A percentile compares a stretch with the other conserved stretches of the same genome.
These are phyloP conservation scores for Aspergillus sp. DNA, from an alignment of 2,329 filamentous ascomycete genomes.

Conservation along the genomic window DNA sequence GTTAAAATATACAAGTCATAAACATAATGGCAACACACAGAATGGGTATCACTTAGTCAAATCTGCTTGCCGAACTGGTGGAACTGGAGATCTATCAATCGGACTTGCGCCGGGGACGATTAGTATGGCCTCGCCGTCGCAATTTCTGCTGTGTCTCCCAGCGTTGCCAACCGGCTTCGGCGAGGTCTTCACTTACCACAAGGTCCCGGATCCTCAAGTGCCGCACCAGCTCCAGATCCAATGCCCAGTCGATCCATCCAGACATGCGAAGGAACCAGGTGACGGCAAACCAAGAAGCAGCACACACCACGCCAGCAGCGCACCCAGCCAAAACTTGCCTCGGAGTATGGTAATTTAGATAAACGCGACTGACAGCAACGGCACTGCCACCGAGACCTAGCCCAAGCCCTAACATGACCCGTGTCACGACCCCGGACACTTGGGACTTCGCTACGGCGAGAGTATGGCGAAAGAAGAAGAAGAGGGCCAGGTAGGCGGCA, in stretches of 20 bases:
- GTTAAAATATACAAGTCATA: too few relatives aligned
- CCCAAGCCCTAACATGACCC: conserved; percentile 48
- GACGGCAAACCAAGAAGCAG: conserved; percentile 66
- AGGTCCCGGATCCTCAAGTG: conserved; percentile 71
- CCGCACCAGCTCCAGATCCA: conserved; percentile 57
- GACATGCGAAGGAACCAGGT: conserved; percentile 57
- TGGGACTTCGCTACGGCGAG: conserved; percentile 42
- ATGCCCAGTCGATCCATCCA: conserved; percentile 62
- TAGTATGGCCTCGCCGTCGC: conserved; percentile 17
- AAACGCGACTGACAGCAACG: conserved; percentile 76
- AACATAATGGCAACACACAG: not conserved
- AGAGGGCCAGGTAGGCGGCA: conserved; percentile 71
- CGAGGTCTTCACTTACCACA: conserved; percentile 76
- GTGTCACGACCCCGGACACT: conserved; percentile 41
- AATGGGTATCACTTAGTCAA: conserved; percentile 1
- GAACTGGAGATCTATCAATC: conserved; percentile 11
- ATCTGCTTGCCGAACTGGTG: not conserved
- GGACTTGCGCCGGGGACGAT: conserved; percentile 16
- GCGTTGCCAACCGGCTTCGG: conserved; percentile 86
- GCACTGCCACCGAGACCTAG: conserved; percentile 53
- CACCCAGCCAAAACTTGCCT: conserved; percentile 78
- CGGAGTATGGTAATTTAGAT: conserved; percentile 84
- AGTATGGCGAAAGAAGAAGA: conserved; percentile 71
- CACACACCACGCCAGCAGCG: conserved; percentile 60
- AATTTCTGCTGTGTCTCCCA: conserved; percentile 56